Evolutionary conservation across 2,329 filamentous ascomycete genomes (phyloP).

Genomic region (Talaromyces verruculosus): DNA sequence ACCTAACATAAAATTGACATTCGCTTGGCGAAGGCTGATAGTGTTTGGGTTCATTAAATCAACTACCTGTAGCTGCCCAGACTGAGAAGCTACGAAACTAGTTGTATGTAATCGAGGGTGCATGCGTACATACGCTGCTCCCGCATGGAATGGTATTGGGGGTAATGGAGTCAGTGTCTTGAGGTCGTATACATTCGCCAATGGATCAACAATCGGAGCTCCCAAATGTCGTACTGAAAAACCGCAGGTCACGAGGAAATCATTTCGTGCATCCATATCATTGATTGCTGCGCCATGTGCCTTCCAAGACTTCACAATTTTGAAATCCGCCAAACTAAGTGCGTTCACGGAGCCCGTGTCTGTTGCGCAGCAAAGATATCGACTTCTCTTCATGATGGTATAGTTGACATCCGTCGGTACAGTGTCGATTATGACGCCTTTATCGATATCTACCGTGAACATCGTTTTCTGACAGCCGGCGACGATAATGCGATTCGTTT

Average conservation of each 20-base stretch:
- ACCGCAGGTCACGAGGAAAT: conserved; percentile 93
- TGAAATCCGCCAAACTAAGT: conserved; percentile 74
- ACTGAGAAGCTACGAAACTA: conserved; percentile 87
- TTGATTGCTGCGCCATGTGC: conserved; percentile 86
- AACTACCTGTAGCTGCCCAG: conserved; percentile 90
- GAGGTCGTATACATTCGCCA: conserved; percentile 93
- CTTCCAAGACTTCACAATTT: conserved; percentile 81
- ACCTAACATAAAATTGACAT: conserved; percentile 72
- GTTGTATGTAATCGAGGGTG: conserved; percentile 95
- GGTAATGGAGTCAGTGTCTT: conserved; percentile 85
- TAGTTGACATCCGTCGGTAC: conserved; percentile 74
- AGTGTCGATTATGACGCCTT: conserved; percentile 71
- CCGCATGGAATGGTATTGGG: conserved; percentile 87
- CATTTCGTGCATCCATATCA: conserved; percentile 95
- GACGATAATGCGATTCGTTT: conserved; percentile 79
- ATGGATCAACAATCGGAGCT: conserved; percentile 80
- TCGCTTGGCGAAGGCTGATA: conserved; percentile 79
- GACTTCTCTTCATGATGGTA: conserved; percentile 82
- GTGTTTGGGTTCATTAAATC: conserved; percentile 92
- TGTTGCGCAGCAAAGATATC: conserved; percentile 90
- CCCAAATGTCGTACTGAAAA: conserved; percentile 80
- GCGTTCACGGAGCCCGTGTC: conserved; percentile 80
- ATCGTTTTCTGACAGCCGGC: conserved; percentile 84
- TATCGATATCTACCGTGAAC: conserved; percentile 72
- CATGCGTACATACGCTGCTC: conserved; percentile 93